Conservation (phyloP, 129 eudicot species). For the Smallanthus sonchifolius region DNA sequence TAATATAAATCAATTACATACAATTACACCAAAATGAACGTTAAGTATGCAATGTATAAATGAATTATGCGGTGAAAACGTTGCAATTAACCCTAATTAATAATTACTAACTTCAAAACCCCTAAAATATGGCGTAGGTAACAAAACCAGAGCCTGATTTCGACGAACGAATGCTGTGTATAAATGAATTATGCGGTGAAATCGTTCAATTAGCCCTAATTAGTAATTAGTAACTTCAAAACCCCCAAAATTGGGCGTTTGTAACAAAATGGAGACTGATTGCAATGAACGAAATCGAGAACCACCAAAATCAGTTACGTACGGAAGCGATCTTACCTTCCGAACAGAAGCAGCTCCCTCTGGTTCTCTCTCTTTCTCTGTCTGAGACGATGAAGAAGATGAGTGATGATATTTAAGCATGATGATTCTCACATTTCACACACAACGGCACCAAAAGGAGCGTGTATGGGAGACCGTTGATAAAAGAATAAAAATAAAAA, state of each 20-base stretch:
- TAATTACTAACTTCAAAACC: not conserved
- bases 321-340: slow-evolving; percentile 8
- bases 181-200: not conserved
- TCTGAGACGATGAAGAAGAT: slow-evolving; percentile 7
- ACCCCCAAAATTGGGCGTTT: not conserved
- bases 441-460: slow-evolving; percentile 28
- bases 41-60: not conserved
- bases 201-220: not conserved
- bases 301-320: not conserved
- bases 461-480: slow-evolving; percentile 4
- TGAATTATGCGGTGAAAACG: not conserved
- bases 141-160: too few species aligned
- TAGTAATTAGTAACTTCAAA: not conserved
- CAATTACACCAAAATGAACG: not conserved
- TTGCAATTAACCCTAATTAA: not conserved
- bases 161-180: not conserved
- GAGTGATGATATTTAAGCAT: slow-evolving; percentile 9
- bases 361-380: not conserved
- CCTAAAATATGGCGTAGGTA: not conserved
- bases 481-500: not conserved
- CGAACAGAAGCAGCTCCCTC: slow-evolving; percentile 15
- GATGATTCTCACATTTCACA: slow-evolving; percentile 5
- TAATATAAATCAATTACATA: not conserved
- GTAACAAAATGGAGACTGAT: not conserved
- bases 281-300: not conserved